phyloP scores from a whole-genome alignment of 2,329 filamentous ascomycete genomes.

The Albophoma yamanashiensis region DNA sequence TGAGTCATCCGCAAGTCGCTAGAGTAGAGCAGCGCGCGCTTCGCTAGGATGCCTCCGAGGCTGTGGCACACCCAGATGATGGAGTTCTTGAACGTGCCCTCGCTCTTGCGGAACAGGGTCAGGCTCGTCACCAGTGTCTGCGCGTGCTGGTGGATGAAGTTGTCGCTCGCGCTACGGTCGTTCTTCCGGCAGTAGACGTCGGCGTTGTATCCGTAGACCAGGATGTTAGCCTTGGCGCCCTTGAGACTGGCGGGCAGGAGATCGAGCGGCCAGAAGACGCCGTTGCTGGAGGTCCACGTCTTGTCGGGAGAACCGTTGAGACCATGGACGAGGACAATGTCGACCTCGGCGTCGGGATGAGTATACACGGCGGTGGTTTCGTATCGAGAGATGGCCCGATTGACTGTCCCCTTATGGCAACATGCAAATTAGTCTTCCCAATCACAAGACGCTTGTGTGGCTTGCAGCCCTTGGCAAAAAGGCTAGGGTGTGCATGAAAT shows the following conservation, averaged over 20 bases:
- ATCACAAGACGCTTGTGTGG: neutral
- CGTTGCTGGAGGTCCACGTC: slow-evolving; percentile 49
- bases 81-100: slow-evolving; percentile 46
- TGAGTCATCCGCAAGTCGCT: slow-evolving; percentile 48
- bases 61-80: slow-evolving; percentile 72
- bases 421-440: neutral
- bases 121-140: slow-evolving; percentile 56
- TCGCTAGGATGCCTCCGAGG: slow-evolving; percentile 62
- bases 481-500: neutral
- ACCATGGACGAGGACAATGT: slow-evolving; percentile 63
- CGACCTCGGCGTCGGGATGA: slow-evolving; percentile 47
- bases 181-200: slow-evolving; percentile 42
- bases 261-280: slow-evolving; percentile 59
- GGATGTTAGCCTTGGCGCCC: slow-evolving; percentile 47
- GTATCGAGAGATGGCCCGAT: slow-evolving; percentile 30
- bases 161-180: slow-evolving; percentile 48
- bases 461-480: neutral
- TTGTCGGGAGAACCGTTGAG: slow-evolving; percentile 54
- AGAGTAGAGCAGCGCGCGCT: slow-evolving; percentile 58
- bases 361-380: slow-evolving; percentile 49
- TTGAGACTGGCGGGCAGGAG: slow-evolving; percentile 52
- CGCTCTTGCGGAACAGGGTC: slow-evolving; percentile 49
- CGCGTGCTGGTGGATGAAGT: slow-evolving; percentile 60
- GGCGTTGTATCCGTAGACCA: slow-evolving; percentile 68
- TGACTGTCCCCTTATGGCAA: slow-evolving; percentile 25